phyloP scores from a whole-genome alignment of 75 land plant species.

The Pinus taeda region DNA sequence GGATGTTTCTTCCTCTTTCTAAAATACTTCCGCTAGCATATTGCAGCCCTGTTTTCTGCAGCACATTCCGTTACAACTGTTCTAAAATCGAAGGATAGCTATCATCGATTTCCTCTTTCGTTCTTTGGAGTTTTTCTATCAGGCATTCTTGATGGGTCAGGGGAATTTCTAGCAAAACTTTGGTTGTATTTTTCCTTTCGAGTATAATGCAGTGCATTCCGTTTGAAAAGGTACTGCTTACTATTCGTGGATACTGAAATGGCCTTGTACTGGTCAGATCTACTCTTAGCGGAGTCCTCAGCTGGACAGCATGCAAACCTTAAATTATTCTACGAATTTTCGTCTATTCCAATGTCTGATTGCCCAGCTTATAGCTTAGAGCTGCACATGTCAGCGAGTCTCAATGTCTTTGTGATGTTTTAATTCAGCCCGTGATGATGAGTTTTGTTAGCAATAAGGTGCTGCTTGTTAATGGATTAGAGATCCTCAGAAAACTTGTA shows the following conservation, averaged over 20 bases:
- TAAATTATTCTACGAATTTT: neutral
- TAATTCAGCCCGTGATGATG: neutral
- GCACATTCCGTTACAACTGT: too few relatives aligned
- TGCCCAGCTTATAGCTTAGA: too few relatives aligned
- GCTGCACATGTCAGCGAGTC: neutral
- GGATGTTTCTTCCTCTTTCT: neutral
- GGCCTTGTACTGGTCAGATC: neutral
- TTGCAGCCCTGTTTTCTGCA: too few relatives aligned
- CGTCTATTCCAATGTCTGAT: neutral
- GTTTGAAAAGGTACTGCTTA: neutral
- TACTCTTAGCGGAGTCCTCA: neutral
- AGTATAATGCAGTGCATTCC: neutral
- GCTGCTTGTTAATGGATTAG: neutral
- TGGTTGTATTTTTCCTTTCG: neutral
- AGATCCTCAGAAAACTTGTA: neutral
- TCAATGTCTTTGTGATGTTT: neutral
- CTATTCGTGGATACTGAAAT: neutral
- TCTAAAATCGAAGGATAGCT: neutral
- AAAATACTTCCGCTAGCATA: neutral
- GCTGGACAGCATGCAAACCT: neutral
- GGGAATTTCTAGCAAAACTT: neutral
- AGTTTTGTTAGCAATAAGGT: neutral
- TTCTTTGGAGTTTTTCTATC: neutral
- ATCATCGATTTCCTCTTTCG: neutral
- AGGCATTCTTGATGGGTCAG: neutral